These are phyloP conservation scores for Rugonectria rugulosa DNA, from an alignment of 2,329 filamentous ascomycete species.

Conservation along the genomic window DNA sequence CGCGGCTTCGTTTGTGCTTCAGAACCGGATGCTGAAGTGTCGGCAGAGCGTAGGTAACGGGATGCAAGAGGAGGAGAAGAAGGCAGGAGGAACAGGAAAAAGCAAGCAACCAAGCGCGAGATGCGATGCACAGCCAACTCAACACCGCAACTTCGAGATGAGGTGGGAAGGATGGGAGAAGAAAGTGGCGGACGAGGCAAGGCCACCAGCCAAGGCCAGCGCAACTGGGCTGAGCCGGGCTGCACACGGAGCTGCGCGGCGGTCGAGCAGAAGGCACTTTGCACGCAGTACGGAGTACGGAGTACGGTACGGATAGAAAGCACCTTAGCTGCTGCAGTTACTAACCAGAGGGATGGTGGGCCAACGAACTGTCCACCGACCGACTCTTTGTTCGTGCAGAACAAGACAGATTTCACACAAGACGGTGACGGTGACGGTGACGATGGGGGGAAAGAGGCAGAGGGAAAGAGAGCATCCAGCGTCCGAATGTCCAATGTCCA, in stretches of 20 bases:
- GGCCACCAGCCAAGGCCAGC: slow-evolving; percentile 17
- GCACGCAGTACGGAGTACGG: neutral
- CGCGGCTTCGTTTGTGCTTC: slow-evolving; percentile 1
- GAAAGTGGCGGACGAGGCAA: slow-evolving; percentile 25
- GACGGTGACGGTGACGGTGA: too few relatives aligned
- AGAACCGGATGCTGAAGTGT: neutral
- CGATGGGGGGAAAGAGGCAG: too few relatives aligned
- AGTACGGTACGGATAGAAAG: neutral
- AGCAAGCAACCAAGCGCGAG: slow-evolving; percentile 35
- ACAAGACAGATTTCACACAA: too few relatives aligned
- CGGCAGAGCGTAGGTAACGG: too few relatives aligned
- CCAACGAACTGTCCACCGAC: neutral
- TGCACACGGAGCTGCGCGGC: slow-evolving; percentile 16
- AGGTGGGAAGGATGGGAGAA: slow-evolving; percentile 2
- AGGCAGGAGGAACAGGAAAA: slow-evolving; percentile 11
- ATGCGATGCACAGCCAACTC: slow-evolving; percentile 32
- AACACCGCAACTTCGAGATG: slow-evolving; percentile 35
- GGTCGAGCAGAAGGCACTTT: neutral
- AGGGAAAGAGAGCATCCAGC: too few relatives aligned
- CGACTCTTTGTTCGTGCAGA: too few relatives aligned
- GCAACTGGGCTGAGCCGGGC: slow-evolving; percentile 9
- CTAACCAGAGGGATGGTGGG: neutral
- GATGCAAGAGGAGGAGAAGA: slow-evolving; percentile 14
- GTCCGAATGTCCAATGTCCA: neutral
- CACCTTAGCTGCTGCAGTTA: neutral